phyloP scores from a whole-genome alignment of 257 asterid genomes.

The Fraxinus cuspidata region DNA sequence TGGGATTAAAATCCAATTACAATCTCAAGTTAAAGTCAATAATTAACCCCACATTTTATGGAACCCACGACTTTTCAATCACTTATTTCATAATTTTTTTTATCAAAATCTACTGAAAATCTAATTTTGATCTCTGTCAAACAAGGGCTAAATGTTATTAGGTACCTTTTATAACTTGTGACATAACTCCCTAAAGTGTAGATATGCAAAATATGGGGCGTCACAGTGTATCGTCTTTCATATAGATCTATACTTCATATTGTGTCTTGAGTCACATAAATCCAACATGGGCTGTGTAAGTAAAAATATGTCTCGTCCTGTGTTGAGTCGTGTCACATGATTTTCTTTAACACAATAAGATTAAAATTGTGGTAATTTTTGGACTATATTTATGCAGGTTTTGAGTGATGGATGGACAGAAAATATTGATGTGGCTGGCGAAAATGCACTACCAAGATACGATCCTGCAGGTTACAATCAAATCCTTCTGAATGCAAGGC shows the following conservation, averaged over 20 bases:
- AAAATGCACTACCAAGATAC: slow-evolving; percentile 46
- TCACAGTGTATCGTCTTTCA: not conserved
- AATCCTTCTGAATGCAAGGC: slow-evolving; percentile 48
- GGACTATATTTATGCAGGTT: slow-evolving; percentile 10
- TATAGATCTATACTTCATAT: too few species aligned
- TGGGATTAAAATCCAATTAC: too few species aligned
- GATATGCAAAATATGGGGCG: too few species aligned
- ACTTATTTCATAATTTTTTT: too few species aligned
- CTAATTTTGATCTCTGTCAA: too few species aligned
- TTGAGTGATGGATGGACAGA: not conserved
- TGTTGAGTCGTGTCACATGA: not conserved
- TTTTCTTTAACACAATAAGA: not conserved
- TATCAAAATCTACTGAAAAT: too few species aligned
- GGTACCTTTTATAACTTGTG: not conserved
- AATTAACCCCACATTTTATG: too few species aligned
- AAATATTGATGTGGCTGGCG: slow-evolving; percentile 25
- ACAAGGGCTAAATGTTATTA: too few species aligned
- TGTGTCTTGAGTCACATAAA: not conserved
- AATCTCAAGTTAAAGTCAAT: too few species aligned
- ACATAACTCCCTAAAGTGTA: too few species aligned
- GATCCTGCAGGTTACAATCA: slow-evolving; percentile 38
- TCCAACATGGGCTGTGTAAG: not conserved
- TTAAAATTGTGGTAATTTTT: not conserved
- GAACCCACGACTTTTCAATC: too few species aligned
- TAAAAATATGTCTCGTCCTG: not conserved